These are phyloP conservation scores for Fusarium neocosmosporiellum DNA, from an alignment of 2,329 filamentous ascomycete genomes.

Conservation along the genomic window DNA sequence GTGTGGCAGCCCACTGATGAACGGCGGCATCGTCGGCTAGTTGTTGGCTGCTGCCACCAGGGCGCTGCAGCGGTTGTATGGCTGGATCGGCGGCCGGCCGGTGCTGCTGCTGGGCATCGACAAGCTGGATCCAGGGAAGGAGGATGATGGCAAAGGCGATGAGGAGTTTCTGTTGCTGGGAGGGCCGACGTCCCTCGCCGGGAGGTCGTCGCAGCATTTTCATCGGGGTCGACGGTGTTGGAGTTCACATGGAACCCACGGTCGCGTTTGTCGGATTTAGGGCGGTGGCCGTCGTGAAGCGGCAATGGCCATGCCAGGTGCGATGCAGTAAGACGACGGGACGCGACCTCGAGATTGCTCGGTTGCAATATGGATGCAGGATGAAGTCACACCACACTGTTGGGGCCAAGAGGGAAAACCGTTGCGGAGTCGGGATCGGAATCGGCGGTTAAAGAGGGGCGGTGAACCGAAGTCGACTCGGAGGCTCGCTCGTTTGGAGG, in stretches of 20 bases:
- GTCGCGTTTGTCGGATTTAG: conserved; percentile 9
- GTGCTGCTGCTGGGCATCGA: conserved; percentile 74
- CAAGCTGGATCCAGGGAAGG: conserved; percentile 65
- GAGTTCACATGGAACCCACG: conserved; percentile 42
- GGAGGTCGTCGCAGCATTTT: conserved; percentile 73
- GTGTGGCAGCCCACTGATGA: conserved; percentile 47
- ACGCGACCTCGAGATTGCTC: conserved; percentile 3
- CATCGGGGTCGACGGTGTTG: conserved; percentile 20
- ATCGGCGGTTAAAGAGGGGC: conserved; percentile 18
- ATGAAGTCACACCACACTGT: conserved; percentile 41
- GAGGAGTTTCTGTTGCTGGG: conserved; percentile 59
- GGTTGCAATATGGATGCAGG: conserved; percentile 26
- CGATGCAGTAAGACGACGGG: not conserved
- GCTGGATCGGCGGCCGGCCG: conserved; percentile 43
- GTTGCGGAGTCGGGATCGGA: conserved; percentile 30
- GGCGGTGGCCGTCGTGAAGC: conserved; percentile 23
- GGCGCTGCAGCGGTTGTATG: conserved; percentile 31
- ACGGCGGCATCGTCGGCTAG: conserved; percentile 43
- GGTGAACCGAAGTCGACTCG: not conserved
- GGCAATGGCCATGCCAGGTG: conserved; percentile 35
- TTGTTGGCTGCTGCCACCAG: conserved; percentile 43
- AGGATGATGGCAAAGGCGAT: conserved; percentile 69
- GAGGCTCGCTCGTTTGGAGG: not conserved
- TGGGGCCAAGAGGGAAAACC: conserved; percentile 15
- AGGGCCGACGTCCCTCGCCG: conserved; percentile 64